A percentile compares a stretch with the other conserved stretches of the same genome.
Conservation (phyloP, 352 stramenopile species). For the Phytophthora podocarpi region DNA sequence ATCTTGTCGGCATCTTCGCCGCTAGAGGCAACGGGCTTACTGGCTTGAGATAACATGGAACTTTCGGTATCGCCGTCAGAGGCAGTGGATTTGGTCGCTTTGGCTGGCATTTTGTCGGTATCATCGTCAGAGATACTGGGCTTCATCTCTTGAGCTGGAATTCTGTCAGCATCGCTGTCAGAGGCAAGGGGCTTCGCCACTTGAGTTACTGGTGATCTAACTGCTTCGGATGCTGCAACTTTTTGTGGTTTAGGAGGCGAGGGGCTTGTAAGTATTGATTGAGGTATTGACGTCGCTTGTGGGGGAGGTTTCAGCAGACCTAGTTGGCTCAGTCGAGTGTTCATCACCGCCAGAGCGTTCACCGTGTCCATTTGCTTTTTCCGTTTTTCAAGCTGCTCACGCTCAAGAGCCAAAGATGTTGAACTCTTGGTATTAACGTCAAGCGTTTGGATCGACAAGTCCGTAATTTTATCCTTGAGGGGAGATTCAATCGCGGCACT, state of each 20-base stretch:
- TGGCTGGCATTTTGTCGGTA: too few relatives aligned
- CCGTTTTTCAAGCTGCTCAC: slow-evolving; percentile 71
- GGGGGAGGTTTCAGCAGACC: slow-evolving; percentile 43
- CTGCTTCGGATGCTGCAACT: too few relatives aligned
- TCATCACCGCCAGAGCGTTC: slow-evolving; percentile 80
- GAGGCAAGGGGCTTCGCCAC: background rate
- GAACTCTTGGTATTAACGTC: slow-evolving; percentile 14
- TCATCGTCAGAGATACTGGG: background rate
- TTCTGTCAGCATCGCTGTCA: background rate
- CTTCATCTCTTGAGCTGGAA: background rate
- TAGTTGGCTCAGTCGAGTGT: slow-evolving; percentile 63
- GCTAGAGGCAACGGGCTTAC: background rate
- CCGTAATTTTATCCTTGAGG: slow-evolving; percentile 38
- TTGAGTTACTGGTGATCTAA: too few relatives aligned
- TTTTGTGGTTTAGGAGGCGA: slow-evolving; percentile 2
- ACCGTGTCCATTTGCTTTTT: slow-evolving; percentile 77
- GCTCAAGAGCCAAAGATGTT: slow-evolving; percentile 62
- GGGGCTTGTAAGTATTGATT: background rate
- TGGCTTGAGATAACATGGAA: background rate
- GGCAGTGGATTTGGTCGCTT: too few relatives aligned
- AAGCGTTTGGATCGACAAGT: slow-evolving; percentile 38
- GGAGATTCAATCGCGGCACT: too few relatives aligned
- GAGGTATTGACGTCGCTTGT: slow-evolving; percentile 5
- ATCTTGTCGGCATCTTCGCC: slow-evolving; percentile 3
- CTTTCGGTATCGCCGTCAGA: too few relatives aligned